Base-by-base conservation (phyloP, 352 stramenopile genomes). In the Globisporangium parvum region DNA sequence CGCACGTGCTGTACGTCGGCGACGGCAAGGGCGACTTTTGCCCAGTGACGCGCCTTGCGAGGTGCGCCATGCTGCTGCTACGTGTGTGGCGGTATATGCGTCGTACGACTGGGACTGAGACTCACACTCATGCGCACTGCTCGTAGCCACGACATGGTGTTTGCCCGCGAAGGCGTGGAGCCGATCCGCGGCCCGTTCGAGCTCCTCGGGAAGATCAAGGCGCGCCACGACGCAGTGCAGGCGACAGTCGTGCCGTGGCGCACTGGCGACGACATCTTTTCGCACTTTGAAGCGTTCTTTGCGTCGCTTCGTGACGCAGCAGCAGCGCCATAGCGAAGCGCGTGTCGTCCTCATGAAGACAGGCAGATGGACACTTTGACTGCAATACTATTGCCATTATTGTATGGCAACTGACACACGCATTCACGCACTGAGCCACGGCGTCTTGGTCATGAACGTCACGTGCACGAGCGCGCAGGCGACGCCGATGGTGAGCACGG, bases 401-500 rank as follows among this genome's bases (percentile, higher is more conserved):
- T 23, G n/a, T 11, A 44, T 20, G 20, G 18, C 39, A 44, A 10
- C 10, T n/a, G 39, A 12, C 8, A 44, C 5, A 40, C 26, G 2
- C 2, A 17, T 20, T 57, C 61, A 71, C 28, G 24, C 35, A 18
- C 66, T 62, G 35, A 88, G 51, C 78, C 75, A 88, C 26, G 62
- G 62, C 45, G 86, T 73, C 61, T 88, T 88, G 60, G 66, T 60
- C 9, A 76, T 62, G 57, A 87, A 88, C n/a, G 71, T 63, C 17
- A 84, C 52, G 59, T 86, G 53, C 18, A 85, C 53, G 5, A 68
- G 57, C 45, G 69, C 65, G 64, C 86, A 87, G 31, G 71, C 69
- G 44, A 78, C 54, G n/a, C 53, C 70, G 37, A 87, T 62, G 21
- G 65, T 51, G n/a, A 85, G 20, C 12, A 87, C 52, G 15, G 65